A percentile compares a stretch with the other conserved stretches of the same genome.
Conservation (phyloP, 352 stramenopile genomes). For the Globisporangium megalacanthum region DNA sequence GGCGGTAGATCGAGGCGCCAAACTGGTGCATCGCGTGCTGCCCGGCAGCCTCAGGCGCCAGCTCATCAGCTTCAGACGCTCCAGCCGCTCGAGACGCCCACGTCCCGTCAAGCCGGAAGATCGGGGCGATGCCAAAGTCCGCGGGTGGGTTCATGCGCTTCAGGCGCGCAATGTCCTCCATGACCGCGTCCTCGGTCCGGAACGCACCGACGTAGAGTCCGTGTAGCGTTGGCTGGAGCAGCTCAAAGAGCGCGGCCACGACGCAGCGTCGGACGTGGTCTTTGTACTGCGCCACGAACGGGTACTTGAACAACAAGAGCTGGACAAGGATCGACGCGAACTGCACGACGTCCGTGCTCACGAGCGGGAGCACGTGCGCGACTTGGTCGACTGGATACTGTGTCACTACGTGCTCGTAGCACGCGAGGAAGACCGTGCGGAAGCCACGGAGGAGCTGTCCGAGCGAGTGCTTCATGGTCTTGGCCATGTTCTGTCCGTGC, state of each 20-base stretch:
- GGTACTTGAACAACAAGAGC: slow-evolving; percentile 56
- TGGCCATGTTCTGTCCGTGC: slow-evolving; percentile 36
- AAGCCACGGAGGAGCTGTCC: slow-evolving; percentile 46
- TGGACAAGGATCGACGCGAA: slow-evolving; percentile 48
- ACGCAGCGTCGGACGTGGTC: slow-evolving; percentile 34
- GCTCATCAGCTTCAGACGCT: not conserved
- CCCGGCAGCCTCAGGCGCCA: not conserved
- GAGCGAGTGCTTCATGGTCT: slow-evolving; percentile 44
- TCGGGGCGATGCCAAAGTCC: slow-evolving; percentile 32
- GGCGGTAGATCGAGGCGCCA: slow-evolving; percentile 26
- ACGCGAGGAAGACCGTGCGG: slow-evolving; percentile 35
- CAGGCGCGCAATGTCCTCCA: slow-evolving; percentile 27
- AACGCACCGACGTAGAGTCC: slow-evolving; percentile 48
- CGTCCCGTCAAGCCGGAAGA: slow-evolving; percentile 52
- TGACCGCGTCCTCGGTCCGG: slow-evolving; percentile 33
- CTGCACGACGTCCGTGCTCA: slow-evolving; percentile 43
- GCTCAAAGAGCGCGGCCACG: slow-evolving; percentile 54
- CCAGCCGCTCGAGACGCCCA: slow-evolving; percentile 10
- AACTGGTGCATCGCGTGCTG: slow-evolving; percentile 33
- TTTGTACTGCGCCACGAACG: slow-evolving; percentile 16
- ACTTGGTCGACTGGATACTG: slow-evolving; percentile 13
- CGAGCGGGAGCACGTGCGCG: slow-evolving; percentile 30
- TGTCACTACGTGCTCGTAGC: slow-evolving; percentile 27
- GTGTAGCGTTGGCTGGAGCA: slow-evolving; percentile 56
- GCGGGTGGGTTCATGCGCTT: slow-evolving; percentile 21